Evolutionary conservation across 148 eudicot species (phyloP).

Genomic region (Vaccinium darrowii): DNA sequence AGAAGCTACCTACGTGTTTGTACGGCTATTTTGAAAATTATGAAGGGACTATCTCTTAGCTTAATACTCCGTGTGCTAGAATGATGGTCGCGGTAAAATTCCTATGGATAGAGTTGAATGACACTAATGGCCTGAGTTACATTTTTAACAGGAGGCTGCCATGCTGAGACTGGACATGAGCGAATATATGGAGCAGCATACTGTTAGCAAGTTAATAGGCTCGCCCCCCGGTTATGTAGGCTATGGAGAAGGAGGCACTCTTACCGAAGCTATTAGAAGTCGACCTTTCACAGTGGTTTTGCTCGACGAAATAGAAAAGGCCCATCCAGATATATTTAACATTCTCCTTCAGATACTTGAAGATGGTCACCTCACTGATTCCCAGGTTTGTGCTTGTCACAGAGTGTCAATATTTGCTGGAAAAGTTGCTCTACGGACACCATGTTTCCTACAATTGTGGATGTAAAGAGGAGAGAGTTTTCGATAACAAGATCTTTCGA

Average conservation of each 20-base stretch:
- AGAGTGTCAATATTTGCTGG: neutral
- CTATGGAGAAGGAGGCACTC: slow-evolving; percentile 63
- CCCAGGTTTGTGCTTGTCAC: slow-evolving; percentile 44
- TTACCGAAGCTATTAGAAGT: slow-evolving; percentile 54
- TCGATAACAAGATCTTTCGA: neutral
- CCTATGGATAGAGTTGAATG: neutral
- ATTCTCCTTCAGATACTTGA: slow-evolving; percentile 61
- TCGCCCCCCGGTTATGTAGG: slow-evolving; percentile 65
- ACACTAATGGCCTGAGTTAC: neutral
- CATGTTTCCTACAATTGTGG: neutral
- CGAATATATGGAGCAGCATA: slow-evolving; percentile 66
- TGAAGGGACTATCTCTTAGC: neutral
- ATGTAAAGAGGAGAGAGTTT: neutral
- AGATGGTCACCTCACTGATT: slow-evolving; percentile 66
- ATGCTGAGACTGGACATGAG: slow-evolving; percentile 67
- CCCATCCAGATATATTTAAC: slow-evolving; percentile 59
- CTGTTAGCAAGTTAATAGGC: slow-evolving; percentile 65
- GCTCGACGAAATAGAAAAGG: slow-evolving; percentile 65
- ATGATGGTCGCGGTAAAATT: neutral
- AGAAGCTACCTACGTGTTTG: neutral
- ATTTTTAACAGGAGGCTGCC: slow-evolving; percentile 38
- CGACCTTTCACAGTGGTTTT: slow-evolving; percentile 53
- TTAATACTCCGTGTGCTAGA: neutral
- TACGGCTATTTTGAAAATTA: neutral
- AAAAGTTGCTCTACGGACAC: neutral